Evolutionary conservation across 2,329 filamentous ascomycete genomes (phyloP).

Genomic region (Xylaria hypoxylon): DNA sequence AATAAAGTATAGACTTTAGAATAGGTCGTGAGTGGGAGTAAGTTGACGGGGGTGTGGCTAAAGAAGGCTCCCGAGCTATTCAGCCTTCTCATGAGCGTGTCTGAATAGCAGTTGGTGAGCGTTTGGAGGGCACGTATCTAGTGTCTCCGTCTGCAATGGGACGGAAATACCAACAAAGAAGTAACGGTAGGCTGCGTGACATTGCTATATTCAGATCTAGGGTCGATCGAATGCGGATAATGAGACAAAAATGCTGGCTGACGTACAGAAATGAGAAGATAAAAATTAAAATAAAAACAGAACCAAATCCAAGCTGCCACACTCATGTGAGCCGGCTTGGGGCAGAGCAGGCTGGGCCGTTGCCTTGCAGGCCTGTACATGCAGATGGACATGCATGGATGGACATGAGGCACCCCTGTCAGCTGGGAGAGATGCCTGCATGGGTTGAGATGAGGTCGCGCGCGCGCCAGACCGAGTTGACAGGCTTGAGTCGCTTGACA

Average conservation of each 20-base stretch:
- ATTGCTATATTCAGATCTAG: conserved; percentile 57
- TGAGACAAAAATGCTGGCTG: conserved; percentile 41
- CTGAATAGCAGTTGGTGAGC: conserved; percentile 43
- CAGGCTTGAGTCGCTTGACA: too few relatives aligned
- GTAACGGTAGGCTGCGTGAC: conserved; percentile 52
- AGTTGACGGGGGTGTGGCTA: conserved; percentile 46
- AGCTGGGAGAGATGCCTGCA: conserved; percentile 39
- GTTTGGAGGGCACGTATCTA: conserved; percentile 47
- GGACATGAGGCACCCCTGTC: conserved; percentile 37
- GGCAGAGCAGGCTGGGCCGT: conserved; percentile 43
- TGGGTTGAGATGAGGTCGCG: conserved; percentile 32
- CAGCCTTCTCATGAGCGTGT: conserved; percentile 53
- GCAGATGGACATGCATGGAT: conserved; percentile 25
- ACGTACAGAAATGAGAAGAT: conserved; percentile 32
- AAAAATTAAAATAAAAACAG: conserved; percentile 37
- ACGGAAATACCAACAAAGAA: conserved; percentile 53
- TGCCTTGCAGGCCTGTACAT: conserved; percentile 40
- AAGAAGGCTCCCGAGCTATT: conserved; percentile 51
- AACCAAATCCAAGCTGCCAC: conserved; percentile 33
- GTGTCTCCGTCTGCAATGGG: conserved; percentile 54
- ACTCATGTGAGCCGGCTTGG: conserved; percentile 44
- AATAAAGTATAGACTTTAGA: conserved; percentile 50
- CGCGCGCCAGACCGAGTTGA: conserved; percentile 30
- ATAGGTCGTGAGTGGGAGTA: conserved; percentile 48
- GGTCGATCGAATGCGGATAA: conserved; percentile 48